A percentile compares a stretch with the other conserved stretches of the same genome.
Evolutionary conservation across 2,329 filamentous ascomycete species (phyloP).

Genomic region (Ophiostoma ulmi): DNA sequence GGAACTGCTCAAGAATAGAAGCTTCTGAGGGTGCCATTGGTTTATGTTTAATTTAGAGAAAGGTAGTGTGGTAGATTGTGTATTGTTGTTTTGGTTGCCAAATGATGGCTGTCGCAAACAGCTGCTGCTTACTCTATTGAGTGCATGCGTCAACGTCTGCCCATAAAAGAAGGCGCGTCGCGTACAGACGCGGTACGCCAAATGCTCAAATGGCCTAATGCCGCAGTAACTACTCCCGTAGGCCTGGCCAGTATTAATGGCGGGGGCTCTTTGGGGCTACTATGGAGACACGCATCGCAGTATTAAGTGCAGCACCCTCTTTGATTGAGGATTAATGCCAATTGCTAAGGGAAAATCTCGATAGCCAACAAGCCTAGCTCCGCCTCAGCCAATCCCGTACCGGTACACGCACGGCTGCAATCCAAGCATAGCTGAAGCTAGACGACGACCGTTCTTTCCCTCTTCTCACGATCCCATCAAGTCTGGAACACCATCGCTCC

Average conservation of each 20-base stretch:
- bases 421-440: not conserved
- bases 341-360: not conserved
- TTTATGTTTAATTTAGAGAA: too few species aligned
- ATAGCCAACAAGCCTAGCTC: not conserved
- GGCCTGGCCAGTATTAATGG: not conserved
- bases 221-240: not conserved
- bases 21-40: conserved; percentile 45
- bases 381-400: conserved; percentile 1
- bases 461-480: not conserved
- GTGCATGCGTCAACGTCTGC: not conserved
- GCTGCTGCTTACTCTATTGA: not conserved
- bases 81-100: not conserved
- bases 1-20: conserved; percentile 69
- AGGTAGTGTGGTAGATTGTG: not conserved
- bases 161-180: conserved; percentile 21
- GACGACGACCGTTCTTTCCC: not conserved
- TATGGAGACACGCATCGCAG: not conserved
- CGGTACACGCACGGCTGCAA: not conserved
- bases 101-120: not conserved
- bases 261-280: not conserved
- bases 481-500: not conserved
- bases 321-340: not conserved
- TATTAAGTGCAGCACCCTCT: not conserved
- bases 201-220: not conserved
- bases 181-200: conserved; percentile 22